phyloP scores from a whole-genome alignment of 1,284 basidiomycete species.

The Anthracocystis setariae region DNA sequence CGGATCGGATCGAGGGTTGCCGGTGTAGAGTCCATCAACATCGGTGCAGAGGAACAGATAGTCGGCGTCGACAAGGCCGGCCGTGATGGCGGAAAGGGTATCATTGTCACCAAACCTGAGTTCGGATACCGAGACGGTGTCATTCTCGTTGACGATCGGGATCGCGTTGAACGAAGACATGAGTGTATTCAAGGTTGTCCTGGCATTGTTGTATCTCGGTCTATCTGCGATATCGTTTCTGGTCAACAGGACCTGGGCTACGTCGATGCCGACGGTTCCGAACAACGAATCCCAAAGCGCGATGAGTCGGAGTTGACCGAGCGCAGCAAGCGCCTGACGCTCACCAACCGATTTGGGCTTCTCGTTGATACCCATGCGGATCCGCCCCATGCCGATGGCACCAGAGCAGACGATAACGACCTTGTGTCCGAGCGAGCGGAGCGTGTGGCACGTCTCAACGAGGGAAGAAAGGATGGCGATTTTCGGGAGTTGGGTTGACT shows the following conservation, averaged over 20 bases:
- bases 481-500: slow-evolving; percentile 72
- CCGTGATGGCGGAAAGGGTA: slow-evolving; percentile 94
- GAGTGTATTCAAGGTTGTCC: slow-evolving; percentile 62
- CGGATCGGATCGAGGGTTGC: slow-evolving; percentile 91
- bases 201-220: slow-evolving; percentile 62
- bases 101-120: slow-evolving; percentile 99
- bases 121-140: slow-evolving; percentile 72
- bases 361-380: slow-evolving; percentile 85
- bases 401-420: slow-evolving; percentile 96
- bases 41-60: slow-evolving; percentile 97
- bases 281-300: slow-evolving; percentile 97
- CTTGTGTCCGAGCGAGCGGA: slow-evolving; percentile 84
- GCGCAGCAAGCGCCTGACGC: slow-evolving; percentile 94
- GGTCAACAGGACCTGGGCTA: slow-evolving; percentile 93
- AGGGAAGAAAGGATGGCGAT: slow-evolving; percentile 89
- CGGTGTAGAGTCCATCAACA: slow-evolving; percentile 93
- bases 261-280: slow-evolving; percentile 88
- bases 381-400: slow-evolving; percentile 92
- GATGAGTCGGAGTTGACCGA: slow-evolving; percentile 94
- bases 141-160: slow-evolving; percentile 68
- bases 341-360: slow-evolving; percentile 85
- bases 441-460: slow-evolving; percentile 86
- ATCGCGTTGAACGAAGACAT: slow-evolving; percentile 60
- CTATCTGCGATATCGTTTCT: slow-evolving; percentile 92
- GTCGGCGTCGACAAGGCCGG: slow-evolving; percentile 96